Conservation (phyloP, 179 eudicot genomes). For the Gypsophila paniculata region DNA sequence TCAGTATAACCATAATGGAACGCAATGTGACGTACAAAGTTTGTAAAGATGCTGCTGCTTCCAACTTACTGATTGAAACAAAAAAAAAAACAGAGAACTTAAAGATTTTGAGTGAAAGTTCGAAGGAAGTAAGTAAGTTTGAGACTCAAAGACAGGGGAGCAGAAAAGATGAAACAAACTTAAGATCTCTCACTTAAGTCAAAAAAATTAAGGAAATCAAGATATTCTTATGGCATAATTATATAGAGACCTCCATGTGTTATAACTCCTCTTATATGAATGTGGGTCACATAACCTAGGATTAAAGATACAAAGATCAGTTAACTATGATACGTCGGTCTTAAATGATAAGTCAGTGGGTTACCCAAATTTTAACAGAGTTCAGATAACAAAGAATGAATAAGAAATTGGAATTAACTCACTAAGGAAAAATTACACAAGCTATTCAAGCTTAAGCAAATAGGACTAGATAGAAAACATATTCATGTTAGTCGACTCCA, state of each 20-base stretch:
- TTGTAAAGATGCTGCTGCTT: slow-evolving; percentile 2
- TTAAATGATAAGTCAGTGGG: no score
- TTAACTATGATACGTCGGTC: no score
- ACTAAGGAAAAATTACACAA: background rate
- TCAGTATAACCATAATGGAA: slow-evolving; percentile 10
- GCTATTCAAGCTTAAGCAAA: background rate
- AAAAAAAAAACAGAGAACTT: background rate
- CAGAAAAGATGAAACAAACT: slow-evolving; percentile 9
- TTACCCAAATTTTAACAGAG: background rate
- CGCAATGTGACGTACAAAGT: background rate
- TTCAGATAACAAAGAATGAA: background rate
- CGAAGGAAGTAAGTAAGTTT: background rate
- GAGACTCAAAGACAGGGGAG: slow-evolving; percentile 4
- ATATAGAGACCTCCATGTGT: background rate
- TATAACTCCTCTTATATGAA: slow-evolving; percentile 8
- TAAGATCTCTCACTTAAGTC: background rate
- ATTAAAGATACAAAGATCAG: background rate
- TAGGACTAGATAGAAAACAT: background rate
- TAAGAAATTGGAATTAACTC: background rate
- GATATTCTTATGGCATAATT: slow-evolving; percentile 14
- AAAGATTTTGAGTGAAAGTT: background rate
- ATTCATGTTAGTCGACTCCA: slow-evolving; percentile 8
- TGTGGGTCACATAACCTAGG: background rate
- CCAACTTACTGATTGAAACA: no score
- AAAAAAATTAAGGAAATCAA: background rate